A percentile compares a stretch with the other conserved stretches of the same genome.
phyloP scores from a whole-genome alignment of 2,329 filamentous ascomycete species.

The Lachnellula subtilissima region DNA sequence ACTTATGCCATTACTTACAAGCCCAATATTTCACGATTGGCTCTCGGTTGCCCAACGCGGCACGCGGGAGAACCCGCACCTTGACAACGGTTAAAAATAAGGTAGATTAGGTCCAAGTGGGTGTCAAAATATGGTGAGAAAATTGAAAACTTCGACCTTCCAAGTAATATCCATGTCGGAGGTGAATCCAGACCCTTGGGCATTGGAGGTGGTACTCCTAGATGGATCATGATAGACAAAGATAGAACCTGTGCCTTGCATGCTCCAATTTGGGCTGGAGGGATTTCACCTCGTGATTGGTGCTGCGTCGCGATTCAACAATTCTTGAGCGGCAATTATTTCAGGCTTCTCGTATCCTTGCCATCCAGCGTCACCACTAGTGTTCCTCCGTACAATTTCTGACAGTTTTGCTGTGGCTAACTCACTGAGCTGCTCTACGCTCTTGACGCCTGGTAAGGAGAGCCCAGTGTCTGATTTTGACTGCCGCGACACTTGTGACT shows the following conservation, averaged over 20 bases:
- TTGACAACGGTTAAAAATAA: slow-evolving; percentile 4
- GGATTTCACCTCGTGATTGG: slow-evolving; percentile 27
- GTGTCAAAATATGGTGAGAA: slow-evolving; percentile 1
- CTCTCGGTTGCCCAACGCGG: slow-evolving; percentile 2
- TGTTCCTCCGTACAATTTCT: slow-evolving; percentile 66
- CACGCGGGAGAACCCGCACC: slow-evolving; percentile 5
- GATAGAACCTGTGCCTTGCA: slow-evolving; percentile 21
- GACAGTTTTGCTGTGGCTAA: slow-evolving; percentile 68
- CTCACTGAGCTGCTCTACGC: slow-evolving; percentile 64
- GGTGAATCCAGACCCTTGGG: slow-evolving; percentile 5
- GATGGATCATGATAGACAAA: slow-evolving; percentile 14
- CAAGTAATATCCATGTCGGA: background rate
- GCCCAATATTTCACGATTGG: slow-evolving; percentile 7
- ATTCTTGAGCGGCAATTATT: slow-evolving; percentile 63
- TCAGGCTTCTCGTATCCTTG: slow-evolving; percentile 69
- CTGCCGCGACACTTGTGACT: slow-evolving; percentile 40
- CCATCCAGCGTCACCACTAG: slow-evolving; percentile 60
- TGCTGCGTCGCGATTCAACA: slow-evolving; percentile 25
- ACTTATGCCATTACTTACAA: background rate
- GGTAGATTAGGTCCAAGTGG: background rate
- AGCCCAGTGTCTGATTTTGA: slow-evolving; percentile 42
- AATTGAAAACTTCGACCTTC: background rate
- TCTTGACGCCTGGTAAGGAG: slow-evolving; percentile 50
- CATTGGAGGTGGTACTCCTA: slow-evolving; percentile 1
- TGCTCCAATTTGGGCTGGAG: background rate